A percentile compares a stretch with the other conserved stretches of the same genome.
Evolutionary conservation across 2,329 filamentous ascomycete genomes (phyloP).

Genomic region (Claviceps monticola): DNA sequence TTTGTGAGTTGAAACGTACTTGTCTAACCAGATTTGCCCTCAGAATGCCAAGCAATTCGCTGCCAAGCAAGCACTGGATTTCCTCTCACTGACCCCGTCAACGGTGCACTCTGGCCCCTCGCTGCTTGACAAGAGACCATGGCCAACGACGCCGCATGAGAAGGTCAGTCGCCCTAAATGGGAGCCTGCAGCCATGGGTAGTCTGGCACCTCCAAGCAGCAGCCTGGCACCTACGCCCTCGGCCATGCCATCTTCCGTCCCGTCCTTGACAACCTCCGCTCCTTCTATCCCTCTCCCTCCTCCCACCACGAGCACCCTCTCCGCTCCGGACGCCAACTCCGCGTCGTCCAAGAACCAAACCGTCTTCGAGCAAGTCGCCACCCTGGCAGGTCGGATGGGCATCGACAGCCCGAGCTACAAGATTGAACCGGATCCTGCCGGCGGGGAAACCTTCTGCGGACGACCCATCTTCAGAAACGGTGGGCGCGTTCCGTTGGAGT

Average conservation of each 20-base stretch:
- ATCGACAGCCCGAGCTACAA: conserved; percentile 21
- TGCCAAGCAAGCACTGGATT: conserved; percentile 32
- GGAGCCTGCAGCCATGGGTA: neutral
- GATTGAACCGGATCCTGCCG: conserved; percentile 10
- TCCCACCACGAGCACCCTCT: neutral
- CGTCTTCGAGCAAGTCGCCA: conserved; percentile 15
- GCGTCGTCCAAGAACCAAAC: neutral
- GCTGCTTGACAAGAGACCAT: neutral
- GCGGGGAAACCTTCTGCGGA: conserved; percentile 22
- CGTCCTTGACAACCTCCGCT: neutral
- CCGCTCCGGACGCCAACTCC: neutral
- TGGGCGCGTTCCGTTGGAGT: conserved; percentile 15
- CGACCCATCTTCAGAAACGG: conserved; percentile 19
- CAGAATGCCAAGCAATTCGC: conserved; percentile 38
- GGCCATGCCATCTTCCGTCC: neutral
- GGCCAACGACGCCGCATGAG: neutral
- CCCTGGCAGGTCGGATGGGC: conserved; percentile 20
- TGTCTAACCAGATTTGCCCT: neutral
- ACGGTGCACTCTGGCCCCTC: neutral
- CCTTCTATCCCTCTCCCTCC: neutral
- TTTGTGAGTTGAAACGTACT: neutral
- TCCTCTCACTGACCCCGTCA: conserved; percentile 15
- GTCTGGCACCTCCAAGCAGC: neutral
- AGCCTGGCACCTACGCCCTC: neutral
- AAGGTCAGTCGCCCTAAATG: neutral